A percentile compares a stretch with the other conserved stretches of the same genome.
Conservation (phyloP, 371 early-diverging fungal genomes). For the Mortierella sp. region DNA sequence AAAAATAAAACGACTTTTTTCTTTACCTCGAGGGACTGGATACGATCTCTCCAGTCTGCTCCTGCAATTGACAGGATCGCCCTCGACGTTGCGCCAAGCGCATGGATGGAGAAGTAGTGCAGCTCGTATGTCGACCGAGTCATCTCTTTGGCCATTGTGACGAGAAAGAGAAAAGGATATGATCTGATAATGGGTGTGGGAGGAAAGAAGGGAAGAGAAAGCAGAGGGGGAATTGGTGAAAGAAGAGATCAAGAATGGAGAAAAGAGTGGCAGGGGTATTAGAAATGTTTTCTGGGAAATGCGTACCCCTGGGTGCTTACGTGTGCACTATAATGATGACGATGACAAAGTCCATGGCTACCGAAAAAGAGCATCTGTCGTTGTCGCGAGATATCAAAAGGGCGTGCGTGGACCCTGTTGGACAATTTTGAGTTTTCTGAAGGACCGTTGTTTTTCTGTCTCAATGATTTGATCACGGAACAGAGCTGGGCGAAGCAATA, state of each 20-base stretch:
- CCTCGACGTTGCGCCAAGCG: slow-evolving; percentile 26
- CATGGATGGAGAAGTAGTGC: slow-evolving; percentile 39
- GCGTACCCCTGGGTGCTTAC: neutral
- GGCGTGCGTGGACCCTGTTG: neutral
- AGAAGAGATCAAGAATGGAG: neutral
- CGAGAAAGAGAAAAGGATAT: neutral
- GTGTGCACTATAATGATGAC: neutral
- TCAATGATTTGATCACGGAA: neutral
- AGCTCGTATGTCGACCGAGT: slow-evolving; percentile 14
- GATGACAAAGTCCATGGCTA: neutral
- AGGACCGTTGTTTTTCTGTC: neutral
- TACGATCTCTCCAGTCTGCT: slow-evolving; percentile 24
- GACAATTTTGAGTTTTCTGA: neutral
- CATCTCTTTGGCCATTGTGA: neutral
- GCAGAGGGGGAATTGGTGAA: neutral
- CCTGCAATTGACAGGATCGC: slow-evolving; percentile 26
- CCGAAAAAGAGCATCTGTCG: too few relatives aligned
- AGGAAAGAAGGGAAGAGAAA: neutral
- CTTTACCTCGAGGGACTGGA: slow-evolving; percentile 28
- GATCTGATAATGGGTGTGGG: neutral
- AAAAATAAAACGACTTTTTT: neutral
- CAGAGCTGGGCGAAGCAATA: slow-evolving; percentile 2
- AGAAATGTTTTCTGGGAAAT: neutral
- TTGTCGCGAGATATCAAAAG: neutral
- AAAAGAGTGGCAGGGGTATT: neutral